phyloP scores from a whole-genome alignment of 2,329 filamentous ascomycete genomes.

The Sporothrix humicola region DNA sequence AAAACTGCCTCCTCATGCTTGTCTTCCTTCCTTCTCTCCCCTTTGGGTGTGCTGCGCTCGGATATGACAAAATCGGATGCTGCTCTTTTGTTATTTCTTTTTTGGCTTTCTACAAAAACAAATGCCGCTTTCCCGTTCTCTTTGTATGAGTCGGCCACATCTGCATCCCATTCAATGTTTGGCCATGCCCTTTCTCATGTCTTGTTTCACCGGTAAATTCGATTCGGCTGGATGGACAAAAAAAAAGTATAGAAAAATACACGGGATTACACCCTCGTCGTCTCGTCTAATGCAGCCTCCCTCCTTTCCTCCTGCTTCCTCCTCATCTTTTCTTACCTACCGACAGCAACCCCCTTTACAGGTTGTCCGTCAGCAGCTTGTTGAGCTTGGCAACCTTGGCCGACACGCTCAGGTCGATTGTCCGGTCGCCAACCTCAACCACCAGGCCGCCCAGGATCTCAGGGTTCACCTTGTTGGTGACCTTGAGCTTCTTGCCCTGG shows the following conservation, averaged over 20 bases:
- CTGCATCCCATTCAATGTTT: neutral
- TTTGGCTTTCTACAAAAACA: conserved; percentile 25
- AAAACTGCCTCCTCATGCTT: neutral
- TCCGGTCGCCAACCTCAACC: conserved; percentile 96
- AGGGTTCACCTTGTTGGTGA: conserved; percentile 92
- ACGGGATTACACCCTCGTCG: conserved; percentile 10
- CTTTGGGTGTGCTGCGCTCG: neutral
- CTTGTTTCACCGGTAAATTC: neutral
- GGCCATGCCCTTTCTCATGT: neutral
- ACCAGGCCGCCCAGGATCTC: conserved; percentile 93
- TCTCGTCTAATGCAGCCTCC: neutral
- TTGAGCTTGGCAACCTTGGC: conserved; percentile 97
- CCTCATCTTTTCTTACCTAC: neutral
- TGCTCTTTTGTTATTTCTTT: conserved; percentile 7
- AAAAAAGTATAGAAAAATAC: conserved; percentile 28
- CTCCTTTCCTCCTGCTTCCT: neutral
- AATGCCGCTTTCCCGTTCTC: conserved; percentile 18
- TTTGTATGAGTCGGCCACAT: neutral
- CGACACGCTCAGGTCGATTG: conserved; percentile 95
- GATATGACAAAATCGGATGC: conserved; percentile 11
- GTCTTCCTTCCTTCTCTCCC: neutral
- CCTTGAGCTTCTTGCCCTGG: conserved; percentile 95
- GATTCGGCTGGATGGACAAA: conserved; percentile 21
- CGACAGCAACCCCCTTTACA: conserved; percentile 69
- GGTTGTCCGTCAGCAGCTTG: conserved; percentile 94